These are phyloP conservation scores for Zasmidium cellare DNA, from an alignment of 2,329 filamentous ascomycete species.

Conservation along the genomic window DNA sequence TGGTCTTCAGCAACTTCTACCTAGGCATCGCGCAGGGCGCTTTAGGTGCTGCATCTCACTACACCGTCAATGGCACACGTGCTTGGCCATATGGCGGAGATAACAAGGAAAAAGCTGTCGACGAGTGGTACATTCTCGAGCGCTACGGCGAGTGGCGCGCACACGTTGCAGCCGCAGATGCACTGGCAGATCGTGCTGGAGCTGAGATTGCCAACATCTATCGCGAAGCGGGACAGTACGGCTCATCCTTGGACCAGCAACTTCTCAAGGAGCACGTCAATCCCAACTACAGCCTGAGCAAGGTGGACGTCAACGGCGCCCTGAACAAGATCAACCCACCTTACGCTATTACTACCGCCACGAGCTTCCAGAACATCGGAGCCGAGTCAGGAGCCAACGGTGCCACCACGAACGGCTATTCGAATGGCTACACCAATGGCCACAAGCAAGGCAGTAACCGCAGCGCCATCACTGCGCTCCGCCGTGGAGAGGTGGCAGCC, in stretches of 20 bases:
- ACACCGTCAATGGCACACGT: conserved; percentile 58
- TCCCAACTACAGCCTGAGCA: conserved; percentile 20
- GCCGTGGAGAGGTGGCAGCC: conserved; percentile 62
- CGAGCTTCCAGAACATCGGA: conserved; percentile 18
- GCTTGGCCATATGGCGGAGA: conserved; percentile 66
- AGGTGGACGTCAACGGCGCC: conserved; percentile 25
- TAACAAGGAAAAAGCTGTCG: conserved; percentile 58
- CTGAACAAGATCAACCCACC: conserved; percentile 17
- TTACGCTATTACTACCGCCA: conserved; percentile 22
- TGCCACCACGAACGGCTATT: conserved; percentile 10
- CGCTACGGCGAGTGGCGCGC: conserved; percentile 66
- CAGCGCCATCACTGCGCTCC: conserved; percentile 51
- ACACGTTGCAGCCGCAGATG: conserved; percentile 60
- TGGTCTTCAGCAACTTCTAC: conserved; percentile 68
- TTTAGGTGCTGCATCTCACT: conserved; percentile 55
- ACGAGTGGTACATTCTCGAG: conserved; percentile 66
- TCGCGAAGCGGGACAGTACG: conserved; percentile 30
- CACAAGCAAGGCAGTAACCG: conserved; percentile 11
- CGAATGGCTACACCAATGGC: conserved; percentile 23
- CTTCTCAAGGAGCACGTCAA: conserved; percentile 18
- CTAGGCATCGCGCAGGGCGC: conserved; percentile 63
- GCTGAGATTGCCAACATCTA: conserved; percentile 52
- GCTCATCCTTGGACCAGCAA: conserved; percentile 19
- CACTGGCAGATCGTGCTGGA: conserved; percentile 59
- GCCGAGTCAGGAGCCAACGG: conserved; percentile 5